A percentile compares a stretch with the other conserved stretches of the same genome.
Conservation (phyloP, 2,329 filamentous ascomycete genomes). For the Scedosporium minutisporum region DNA sequence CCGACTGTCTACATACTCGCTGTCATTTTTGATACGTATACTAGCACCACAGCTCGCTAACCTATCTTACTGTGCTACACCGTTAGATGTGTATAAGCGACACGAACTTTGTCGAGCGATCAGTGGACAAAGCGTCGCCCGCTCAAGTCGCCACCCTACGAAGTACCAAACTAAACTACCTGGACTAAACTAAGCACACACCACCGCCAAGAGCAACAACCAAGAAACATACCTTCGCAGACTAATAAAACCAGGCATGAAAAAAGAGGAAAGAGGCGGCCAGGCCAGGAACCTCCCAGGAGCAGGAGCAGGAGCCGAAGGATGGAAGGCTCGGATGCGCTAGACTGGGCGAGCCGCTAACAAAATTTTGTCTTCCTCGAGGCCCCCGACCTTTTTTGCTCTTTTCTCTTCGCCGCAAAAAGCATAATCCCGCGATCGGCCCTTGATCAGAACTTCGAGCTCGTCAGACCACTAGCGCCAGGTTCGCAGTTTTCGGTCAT, state of each 20-base stretch:
- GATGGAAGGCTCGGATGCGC: neutral
- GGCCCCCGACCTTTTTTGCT: neutral
- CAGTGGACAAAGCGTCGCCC: neutral
- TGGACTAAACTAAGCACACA: neutral
- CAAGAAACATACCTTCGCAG: neutral
- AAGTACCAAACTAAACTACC: neutral
- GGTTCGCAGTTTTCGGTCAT: neutral
- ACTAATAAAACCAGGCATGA: neutral
- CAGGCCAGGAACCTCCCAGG: constrained; percentile 3
- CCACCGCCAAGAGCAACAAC: neutral
- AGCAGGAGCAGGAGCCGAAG: neutral
- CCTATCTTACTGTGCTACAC: too few relatives aligned
- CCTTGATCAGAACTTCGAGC: neutral
- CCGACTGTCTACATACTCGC: too few relatives aligned
- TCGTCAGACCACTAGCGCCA: neutral
- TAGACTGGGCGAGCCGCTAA: neutral
- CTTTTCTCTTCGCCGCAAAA: neutral
- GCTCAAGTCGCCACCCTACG: neutral
- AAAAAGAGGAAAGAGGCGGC: neutral
- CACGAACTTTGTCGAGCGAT: neutral
- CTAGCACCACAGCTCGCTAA: too few relatives aligned
- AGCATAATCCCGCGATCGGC: neutral
- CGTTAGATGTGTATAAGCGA: too few relatives aligned
- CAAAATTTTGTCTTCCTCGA: neutral
- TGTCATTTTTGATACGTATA: too few relatives aligned